A percentile compares a stretch with the other conserved stretches of the same genome.
Evolutionary conservation across 2,329 filamentous ascomycete genomes (phyloP).

Genomic region (Fusarium phyllophilum): DNA sequence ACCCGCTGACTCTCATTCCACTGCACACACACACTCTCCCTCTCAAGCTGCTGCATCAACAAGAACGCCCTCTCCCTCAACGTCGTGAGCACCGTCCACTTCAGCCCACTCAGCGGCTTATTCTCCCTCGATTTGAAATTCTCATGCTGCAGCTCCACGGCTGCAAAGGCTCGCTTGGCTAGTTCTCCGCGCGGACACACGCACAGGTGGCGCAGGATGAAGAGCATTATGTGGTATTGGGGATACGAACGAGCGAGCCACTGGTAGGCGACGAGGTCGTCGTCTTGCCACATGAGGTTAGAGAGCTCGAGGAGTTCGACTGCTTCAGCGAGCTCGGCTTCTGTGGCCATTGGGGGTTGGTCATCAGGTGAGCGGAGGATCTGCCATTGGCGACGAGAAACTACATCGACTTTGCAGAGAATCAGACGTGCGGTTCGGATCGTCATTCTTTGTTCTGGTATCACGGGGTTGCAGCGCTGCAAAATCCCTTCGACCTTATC

Average conservation of each 20-base stretch:
- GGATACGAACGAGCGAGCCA: constrained; percentile 54
- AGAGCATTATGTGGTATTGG: constrained; percentile 56
- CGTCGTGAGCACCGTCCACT: constrained; percentile 47
- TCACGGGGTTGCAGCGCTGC: constrained; percentile 60
- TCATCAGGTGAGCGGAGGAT: constrained; percentile 38
- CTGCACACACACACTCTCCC: neutral
- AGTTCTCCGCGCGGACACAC: constrained; percentile 48
- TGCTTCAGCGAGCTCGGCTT: constrained; percentile 49
- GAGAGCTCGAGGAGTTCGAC: constrained; percentile 48
- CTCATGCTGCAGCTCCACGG: constrained; percentile 26
- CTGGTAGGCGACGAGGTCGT: constrained; percentile 50
- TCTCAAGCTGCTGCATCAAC: constrained; percentile 30
- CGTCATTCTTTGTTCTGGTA: constrained; percentile 55
- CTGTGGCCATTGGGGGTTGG: constrained; percentile 39
- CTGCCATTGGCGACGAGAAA: constrained; percentile 56
- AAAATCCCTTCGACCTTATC: constrained; percentile 3
- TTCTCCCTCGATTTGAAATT: neutral
- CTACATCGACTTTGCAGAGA: constrained; percentile 56
- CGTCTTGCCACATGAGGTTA: constrained; percentile 47
- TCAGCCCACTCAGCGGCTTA: constrained; percentile 30
- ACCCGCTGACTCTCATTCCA: neutral
- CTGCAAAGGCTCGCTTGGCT: constrained; percentile 48
- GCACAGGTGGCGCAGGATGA: constrained; percentile 56
- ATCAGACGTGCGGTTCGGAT: constrained; percentile 44
- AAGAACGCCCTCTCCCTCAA: constrained; percentile 46